Conservation (phyloP, 2,329 filamentous ascomycete species). For the Alternaria ethzedia region DNA sequence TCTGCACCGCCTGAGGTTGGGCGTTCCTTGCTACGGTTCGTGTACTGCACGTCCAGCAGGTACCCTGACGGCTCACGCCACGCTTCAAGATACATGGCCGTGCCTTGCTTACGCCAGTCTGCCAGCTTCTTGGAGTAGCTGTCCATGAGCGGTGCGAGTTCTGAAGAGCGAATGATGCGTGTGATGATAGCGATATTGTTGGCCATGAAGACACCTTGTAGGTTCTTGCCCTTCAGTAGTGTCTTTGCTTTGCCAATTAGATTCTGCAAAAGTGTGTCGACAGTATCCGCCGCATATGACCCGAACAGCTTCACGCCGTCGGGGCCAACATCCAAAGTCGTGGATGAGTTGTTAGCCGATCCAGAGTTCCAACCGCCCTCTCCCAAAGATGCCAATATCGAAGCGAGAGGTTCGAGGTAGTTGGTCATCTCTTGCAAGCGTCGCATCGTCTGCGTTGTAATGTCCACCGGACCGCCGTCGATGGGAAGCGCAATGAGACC, state of each 20-base stretch:
- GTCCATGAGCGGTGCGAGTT: slow-evolving; percentile 73
- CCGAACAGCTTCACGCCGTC: slow-evolving; percentile 88
- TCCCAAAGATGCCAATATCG: slow-evolving; percentile 88
- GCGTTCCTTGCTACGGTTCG: slow-evolving; percentile 70
- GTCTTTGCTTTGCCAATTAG: slow-evolving; percentile 76
- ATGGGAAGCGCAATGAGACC: slow-evolving; percentile 71
- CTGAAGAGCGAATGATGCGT: slow-evolving; percentile 81
- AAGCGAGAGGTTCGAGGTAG: slow-evolving; percentile 84
- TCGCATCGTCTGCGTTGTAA: slow-evolving; percentile 85
- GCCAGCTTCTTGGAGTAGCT: slow-evolving; percentile 73
- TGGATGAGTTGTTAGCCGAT: slow-evolving; percentile 63
- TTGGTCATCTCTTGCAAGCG: slow-evolving; percentile 85
- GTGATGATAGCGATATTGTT: slow-evolving; percentile 87
- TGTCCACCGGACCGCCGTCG: slow-evolving; percentile 78
- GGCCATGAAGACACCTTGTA: slow-evolving; percentile 86
- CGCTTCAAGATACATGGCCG: slow-evolving; percentile 78
- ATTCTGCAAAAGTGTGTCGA: slow-evolving; percentile 77
- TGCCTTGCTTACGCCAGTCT: slow-evolving; percentile 85
- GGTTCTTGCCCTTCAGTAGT: slow-evolving; percentile 74
- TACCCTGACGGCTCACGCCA: slow-evolving; percentile 88
- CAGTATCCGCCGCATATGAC: slow-evolving; percentile 87
- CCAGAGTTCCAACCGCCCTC: slow-evolving; percentile 80
- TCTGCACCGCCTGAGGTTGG: slow-evolving; percentile 72
- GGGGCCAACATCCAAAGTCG: slow-evolving; percentile 82
- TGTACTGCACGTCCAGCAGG: slow-evolving; percentile 90